Conservation (phyloP, 495 filamentous ascomycete species). For the Glarea lozoyensis region DNA sequence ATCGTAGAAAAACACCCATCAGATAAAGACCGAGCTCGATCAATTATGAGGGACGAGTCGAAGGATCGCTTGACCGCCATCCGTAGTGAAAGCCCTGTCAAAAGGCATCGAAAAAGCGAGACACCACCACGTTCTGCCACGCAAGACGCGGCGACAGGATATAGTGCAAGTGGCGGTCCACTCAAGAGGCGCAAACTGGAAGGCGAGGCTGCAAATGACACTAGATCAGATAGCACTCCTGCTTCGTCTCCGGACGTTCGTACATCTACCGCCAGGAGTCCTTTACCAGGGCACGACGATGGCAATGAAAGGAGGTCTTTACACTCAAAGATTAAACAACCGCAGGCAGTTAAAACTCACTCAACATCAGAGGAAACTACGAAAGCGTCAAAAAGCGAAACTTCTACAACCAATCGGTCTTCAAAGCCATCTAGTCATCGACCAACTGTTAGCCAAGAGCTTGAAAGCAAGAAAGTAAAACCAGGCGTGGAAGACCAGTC, state of each 20-base stretch:
- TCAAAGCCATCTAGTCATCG: neutral
- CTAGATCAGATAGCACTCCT: conserved; percentile 10
- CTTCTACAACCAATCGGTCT: neutral
- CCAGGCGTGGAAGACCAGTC: neutral
- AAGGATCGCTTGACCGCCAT: conserved; percentile 38
- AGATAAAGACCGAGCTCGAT: conserved; percentile 19
- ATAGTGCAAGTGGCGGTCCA: conserved; percentile 38
- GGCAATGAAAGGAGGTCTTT: conserved; percentile 8
- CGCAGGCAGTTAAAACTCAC: conserved; percentile 5
- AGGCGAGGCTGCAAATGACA: conserved; percentile 4
- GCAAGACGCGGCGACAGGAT: conserved; percentile 34
- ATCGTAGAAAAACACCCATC: conserved; percentile 9
- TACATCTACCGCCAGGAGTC: conserved; percentile 6
- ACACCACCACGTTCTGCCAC: conserved; percentile 55
- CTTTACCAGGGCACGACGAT: conserved; percentile 12
- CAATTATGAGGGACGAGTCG: conserved; percentile 44
- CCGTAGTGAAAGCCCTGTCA: conserved; percentile 41
- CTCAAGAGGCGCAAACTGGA: conserved; percentile 42
- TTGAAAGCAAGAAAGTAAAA: neutral
- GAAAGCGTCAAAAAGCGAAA: neutral
- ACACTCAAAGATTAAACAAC: conserved; percentile 7
- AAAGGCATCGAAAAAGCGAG: conserved; percentile 55
- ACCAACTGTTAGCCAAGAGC: neutral
- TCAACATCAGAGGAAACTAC: conserved; percentile 2
- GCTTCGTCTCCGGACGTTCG: conserved; percentile 21